Conservation (phyloP, 495 filamentous ascomycete species). For the Aspergillus cristatus region DNA sequence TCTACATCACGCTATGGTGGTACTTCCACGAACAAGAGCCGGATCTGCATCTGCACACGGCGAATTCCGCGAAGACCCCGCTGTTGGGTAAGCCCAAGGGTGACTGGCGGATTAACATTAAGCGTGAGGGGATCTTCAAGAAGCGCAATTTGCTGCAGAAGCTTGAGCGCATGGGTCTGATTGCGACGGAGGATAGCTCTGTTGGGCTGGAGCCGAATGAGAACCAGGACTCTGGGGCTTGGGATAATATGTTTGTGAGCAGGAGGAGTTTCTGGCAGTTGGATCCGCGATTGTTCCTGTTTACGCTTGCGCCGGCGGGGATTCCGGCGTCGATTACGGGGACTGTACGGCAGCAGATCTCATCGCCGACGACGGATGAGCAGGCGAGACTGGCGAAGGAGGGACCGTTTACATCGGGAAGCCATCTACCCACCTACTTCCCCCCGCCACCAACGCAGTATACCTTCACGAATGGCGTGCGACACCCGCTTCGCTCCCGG, state of each 20-base stretch:
- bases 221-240: slow-evolving; percentile 32
- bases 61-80: slow-evolving; percentile 56
- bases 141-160: slow-evolving; percentile 76
- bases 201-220: slow-evolving; percentile 55
- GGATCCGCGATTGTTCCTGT: slow-evolving; percentile 77
- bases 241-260: slow-evolving; percentile 75
- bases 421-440: slow-evolving; percentile 83
- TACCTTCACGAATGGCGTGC: slow-evolving; percentile 64
- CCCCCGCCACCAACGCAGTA: slow-evolving; percentile 77
- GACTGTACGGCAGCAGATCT: neutral
- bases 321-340: slow-evolving; percentile 42
- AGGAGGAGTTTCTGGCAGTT: slow-evolving; percentile 85
- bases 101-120: slow-evolving; percentile 83
- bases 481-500: slow-evolving; percentile 83
- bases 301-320: slow-evolving; percentile 61
- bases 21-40: slow-evolving; percentile 70
- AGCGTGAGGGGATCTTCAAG: slow-evolving; percentile 76
- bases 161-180: slow-evolving; percentile 84
- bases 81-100: slow-evolving; percentile 62
- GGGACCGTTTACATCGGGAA: slow-evolving; percentile 61
- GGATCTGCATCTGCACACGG: slow-evolving; percentile 45
- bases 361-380: neutral
- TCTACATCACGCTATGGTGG: slow-evolving; percentile 92
- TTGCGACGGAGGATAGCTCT: slow-evolving; percentile 64
- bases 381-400: slow-evolving; percentile 6